Conservation (phyloP, 768 basidiomycete genomes). For the Russula sp. region DNA sequence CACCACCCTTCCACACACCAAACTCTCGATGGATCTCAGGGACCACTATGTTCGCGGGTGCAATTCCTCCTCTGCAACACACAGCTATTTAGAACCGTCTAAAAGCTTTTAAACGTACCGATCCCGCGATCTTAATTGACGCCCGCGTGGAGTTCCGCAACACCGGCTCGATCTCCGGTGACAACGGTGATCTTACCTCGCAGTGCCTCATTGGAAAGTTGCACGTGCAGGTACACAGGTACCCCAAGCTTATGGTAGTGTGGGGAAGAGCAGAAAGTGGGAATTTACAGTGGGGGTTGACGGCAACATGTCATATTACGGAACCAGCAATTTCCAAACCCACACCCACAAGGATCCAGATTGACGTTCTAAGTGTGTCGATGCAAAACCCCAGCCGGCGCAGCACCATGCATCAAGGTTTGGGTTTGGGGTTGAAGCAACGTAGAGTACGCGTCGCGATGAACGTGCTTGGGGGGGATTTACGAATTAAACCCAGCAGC, state of each 20-base stretch:
- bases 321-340: neutral
- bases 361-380: neutral
- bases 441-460: neutral
- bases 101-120: too few relatives aligned
- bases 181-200: neutral
- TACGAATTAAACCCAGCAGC: neutral
- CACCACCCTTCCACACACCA: too few relatives aligned
- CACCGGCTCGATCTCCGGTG: neutral
- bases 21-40: too few relatives aligned
- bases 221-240: neutral
- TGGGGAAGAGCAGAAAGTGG: too few relatives aligned
- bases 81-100: too few relatives aligned
- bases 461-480: too few relatives aligned
- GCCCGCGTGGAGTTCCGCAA: neutral
- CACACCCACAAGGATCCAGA: neutral
- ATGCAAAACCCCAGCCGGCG: neutral
- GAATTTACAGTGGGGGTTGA: neutral
- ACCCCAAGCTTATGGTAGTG: neutral
- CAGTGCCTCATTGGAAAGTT: neutral
- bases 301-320: neutral
- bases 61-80: too few relatives aligned
- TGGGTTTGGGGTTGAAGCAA: neutral
- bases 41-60: too few relatives aligned
- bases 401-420: neutral
- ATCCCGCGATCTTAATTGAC: neutral